Conservation (phyloP, 305 asterid genomes). For the Fraxinus paxiana region DNA sequence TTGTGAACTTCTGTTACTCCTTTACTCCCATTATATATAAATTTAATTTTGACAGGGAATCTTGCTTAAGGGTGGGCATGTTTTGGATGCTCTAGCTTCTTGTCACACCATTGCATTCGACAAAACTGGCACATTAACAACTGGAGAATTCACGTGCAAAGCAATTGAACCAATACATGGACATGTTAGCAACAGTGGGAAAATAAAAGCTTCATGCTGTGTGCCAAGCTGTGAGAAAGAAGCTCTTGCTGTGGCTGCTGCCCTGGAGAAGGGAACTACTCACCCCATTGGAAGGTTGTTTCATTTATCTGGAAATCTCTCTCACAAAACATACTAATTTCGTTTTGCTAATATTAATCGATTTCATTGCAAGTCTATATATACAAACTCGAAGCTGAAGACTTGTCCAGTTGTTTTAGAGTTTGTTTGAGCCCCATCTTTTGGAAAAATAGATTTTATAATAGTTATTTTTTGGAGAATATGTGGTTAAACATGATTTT, state of each 20-base stretch:
- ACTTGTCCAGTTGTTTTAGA: constrained; percentile 7
- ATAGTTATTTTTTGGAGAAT: too few relatives aligned
- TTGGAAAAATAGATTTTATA: too few relatives aligned
- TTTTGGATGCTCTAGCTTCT: constrained; percentile 89
- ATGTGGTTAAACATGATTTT: too few relatives aligned
- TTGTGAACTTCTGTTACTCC: constrained; percentile 1
- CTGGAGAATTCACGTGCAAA: constrained; percentile 94
- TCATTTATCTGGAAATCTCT: constrained; percentile 3
- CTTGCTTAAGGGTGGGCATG: constrained; percentile 92
- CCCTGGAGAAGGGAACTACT: constrained; percentile 98
- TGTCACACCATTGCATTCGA: constrained; percentile 94
- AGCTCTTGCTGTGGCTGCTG: constrained; percentile 99
- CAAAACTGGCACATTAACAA: constrained; percentile 96
- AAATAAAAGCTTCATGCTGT: constrained; percentile 60
- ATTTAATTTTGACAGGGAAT: constrained; percentile 60
- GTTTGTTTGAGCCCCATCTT: too few relatives aligned
- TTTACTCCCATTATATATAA: constrained; percentile 8
- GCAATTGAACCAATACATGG: constrained; percentile 99
- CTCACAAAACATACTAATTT: not conserved
- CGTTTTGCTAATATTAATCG: not conserved
- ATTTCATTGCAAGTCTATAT: not conserved
- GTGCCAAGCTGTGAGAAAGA: constrained; percentile 92
- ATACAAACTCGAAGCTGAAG: not conserved
- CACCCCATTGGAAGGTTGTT: constrained; percentile 97
- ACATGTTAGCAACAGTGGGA: constrained; percentile 42